phyloP scores from a whole-genome alignment of 495 filamentous ascomycete species.

The Podospora bellae-mahoneyi region DNA sequence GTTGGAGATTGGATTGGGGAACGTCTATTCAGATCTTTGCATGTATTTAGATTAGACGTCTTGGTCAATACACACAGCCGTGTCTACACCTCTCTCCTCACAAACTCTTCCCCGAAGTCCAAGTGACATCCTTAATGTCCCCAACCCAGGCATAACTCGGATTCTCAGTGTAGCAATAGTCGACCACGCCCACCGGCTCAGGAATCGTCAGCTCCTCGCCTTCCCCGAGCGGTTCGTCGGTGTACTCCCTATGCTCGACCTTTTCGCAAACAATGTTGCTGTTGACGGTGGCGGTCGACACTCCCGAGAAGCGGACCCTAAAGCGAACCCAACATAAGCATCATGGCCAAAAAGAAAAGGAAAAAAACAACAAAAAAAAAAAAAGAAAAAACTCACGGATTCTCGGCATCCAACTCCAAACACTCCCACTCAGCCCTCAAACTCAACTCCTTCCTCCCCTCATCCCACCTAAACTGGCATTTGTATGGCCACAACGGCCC shows the following conservation, averaged over 20 bases:
- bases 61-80: no score
- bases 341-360: background rate
- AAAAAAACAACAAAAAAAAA: background rate
- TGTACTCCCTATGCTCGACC: background rate
- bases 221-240: background rate
- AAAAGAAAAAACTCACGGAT: conserved; percentile 26
- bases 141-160: background rate
- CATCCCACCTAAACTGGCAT: conserved; percentile 24
- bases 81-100: background rate
- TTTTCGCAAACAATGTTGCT: background rate
- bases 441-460: conserved; percentile 17
- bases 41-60: background rate
- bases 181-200: background rate
- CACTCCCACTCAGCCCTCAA: conserved; percentile 31
- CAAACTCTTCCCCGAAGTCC: background rate
- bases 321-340: background rate
- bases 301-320: background rate
- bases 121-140: background rate
- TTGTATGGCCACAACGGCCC: conserved; percentile 25
- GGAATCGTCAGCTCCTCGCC: background rate
- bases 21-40: background rate
- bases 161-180: background rate
- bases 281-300: background rate
- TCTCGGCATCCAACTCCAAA: conserved; percentile 24
- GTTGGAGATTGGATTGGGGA: background rate